Base-by-base conservation (phyloP, 345 rosid species). In the Brassica incana region DNA sequence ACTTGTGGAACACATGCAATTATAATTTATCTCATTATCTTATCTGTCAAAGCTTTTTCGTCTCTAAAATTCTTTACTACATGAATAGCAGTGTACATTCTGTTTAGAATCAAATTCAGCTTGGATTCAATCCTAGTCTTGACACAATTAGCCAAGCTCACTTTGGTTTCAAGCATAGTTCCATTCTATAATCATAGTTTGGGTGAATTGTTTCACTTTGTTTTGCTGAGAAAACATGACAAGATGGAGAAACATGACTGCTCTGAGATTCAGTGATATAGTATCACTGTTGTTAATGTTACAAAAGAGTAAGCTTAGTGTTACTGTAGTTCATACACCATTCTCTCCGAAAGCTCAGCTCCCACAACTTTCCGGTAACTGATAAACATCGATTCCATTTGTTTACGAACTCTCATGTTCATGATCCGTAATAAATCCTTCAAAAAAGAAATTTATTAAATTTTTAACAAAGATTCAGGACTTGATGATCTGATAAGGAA, bases 361-460 rank as follows among this genome's bases (percentile, higher is more conserved):
- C 99, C 98, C 0, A 95, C 95, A 32, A 79, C 87, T 72, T 77
- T 88, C 78, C 40, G 67, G 78, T 90, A 92, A 62, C 73, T 83
- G 11, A n/a, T 78, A 86, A 92, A 72, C 80, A 79, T 90, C 14
- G 86, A 20, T 69, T 90, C 94, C 76, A 92, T 65, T 84, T 82
- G 81, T 23, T 74, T 76, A 82, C 82, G 70, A 66, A 79, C 79
- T 0, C 6, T 32, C n/a, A 78, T 72, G 56, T 72, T 85, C 25
- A 86, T 35, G 79, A 82, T 86, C 75, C 20, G 73, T 76, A 58
- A 85, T 30, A 89, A 29, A 79, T 87, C 91, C 92, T 90, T 73
- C 76, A 82, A 52, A 52, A 66, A 25, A 76, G 15, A 20, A 29
- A 7, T 8, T 54, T 58, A 50, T 43, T 20, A 45, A 27, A 27